Evolutionary conservation across 805 yeast species (phyloP).

Genomic region (Lipomyces japonicus): DNA sequence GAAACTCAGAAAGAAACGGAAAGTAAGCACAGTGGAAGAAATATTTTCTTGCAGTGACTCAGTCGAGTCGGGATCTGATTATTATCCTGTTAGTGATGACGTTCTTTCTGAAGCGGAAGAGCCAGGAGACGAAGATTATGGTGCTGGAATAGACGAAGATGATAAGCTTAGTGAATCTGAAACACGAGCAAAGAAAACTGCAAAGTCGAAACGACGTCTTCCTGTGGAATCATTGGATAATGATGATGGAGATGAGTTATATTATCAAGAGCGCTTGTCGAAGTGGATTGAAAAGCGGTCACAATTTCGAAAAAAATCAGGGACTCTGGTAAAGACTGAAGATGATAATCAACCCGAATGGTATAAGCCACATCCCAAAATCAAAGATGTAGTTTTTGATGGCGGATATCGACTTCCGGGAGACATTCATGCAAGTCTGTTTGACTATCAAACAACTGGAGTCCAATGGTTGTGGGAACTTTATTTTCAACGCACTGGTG

Average conservation of each 20-base stretch:
- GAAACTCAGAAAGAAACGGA: neutral
- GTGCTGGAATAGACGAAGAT: constrained; percentile 32
- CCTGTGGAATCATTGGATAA: no score
- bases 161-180: constrained; percentile 22
- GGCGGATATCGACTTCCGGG: constrained; percentile 77
- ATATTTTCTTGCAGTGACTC: constrained; percentile 1
- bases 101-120: constrained; percentile 18
- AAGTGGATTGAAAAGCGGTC: constrained; percentile 60
- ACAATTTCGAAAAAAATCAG: constrained; percentile 37
- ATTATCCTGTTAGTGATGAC: constrained; percentile 12
- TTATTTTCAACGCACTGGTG: constrained; percentile 85
- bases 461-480: constrained; percentile 97
- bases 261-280: constrained; percentile 57
- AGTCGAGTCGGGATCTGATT: constrained; percentile 11
- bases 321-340: neutral
- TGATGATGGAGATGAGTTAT: constrained; percentile 79
- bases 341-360: constrained; percentile 49
- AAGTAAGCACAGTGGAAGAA: neutral
- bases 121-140: constrained; percentile 33
- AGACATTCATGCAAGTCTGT: constrained; percentile 78
- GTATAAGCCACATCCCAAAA: constrained; percentile 70
- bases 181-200: constrained; percentile 25
- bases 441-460: constrained; percentile 92
- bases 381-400: constrained; percentile 71
- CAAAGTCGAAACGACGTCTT: constrained; percentile 34